Conservation (phyloP, 139 green algal genomes). For the Chlamydomonas sp. region DNA sequence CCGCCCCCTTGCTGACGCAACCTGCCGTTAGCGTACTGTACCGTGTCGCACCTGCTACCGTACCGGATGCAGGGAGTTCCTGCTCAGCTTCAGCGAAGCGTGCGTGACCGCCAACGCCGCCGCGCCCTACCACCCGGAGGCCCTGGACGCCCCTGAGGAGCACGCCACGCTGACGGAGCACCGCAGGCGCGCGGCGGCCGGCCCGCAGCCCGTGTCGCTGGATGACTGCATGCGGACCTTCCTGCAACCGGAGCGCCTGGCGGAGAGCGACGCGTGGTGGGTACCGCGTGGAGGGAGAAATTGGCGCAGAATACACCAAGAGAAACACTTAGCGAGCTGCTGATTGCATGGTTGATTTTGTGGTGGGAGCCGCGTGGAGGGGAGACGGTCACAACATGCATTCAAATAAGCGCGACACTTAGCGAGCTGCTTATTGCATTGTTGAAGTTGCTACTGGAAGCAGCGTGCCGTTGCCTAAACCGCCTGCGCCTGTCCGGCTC, state of each 20-base stretch:
- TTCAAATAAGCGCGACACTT: no score
- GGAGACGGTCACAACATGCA: no score
- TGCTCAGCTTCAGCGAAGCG: slow-evolving; percentile 4
- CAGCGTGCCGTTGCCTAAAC: neutral
- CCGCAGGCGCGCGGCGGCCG: neutral
- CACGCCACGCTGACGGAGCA: slow-evolving; percentile 2
- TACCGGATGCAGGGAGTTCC: slow-evolving; percentile 14
- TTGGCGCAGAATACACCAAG: no score
- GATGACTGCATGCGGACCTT: slow-evolving; percentile 74
- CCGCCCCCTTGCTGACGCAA: no score
- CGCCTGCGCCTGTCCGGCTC: neutral
- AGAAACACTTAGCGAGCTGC: no score
- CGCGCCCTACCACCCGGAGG: slow-evolving; percentile 41
- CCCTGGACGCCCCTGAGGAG: slow-evolving; percentile 43
- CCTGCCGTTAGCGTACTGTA: neutral
- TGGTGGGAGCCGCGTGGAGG: neutral
- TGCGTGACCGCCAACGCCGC: neutral
- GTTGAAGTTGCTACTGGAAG: no score
- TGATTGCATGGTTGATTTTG: no score
- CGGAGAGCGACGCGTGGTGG: slow-evolving; percentile 71
- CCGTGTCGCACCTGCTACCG: no score
- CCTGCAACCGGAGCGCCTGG: slow-evolving; percentile 82
- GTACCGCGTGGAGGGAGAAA: neutral
- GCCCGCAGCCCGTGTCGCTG: slow-evolving; percentile 53
- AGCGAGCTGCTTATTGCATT: no score